Percentiles rank a stretch among this genome's conserved stretches.
phyloP scores from a whole-genome alignment of 2,329 filamentous ascomycete genomes.

The Cytospora paraplurivora region DNA sequence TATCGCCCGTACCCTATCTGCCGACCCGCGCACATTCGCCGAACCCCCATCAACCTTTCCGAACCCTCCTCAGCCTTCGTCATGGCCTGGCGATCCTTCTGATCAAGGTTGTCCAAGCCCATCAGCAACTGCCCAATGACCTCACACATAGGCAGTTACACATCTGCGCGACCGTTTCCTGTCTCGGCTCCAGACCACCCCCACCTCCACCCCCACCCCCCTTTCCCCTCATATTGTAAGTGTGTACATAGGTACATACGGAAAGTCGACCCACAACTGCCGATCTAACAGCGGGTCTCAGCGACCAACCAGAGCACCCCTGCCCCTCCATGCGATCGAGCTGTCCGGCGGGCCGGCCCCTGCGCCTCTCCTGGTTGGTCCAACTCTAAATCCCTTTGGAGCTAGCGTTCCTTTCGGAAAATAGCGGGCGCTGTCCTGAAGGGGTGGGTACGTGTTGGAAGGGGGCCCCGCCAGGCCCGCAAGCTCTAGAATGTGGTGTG shows the following conservation, averaged over 20 bases:
- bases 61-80: no score
- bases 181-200: conserved; percentile 2
- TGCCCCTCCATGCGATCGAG: neutral
- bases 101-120: neutral
- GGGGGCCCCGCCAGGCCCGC: no score
- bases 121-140: neutral
- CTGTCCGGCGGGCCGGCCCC: neutral
- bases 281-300: neutral
- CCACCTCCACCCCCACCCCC: neutral
- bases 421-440: neutral
- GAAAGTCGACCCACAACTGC: neutral
- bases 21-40: no score
- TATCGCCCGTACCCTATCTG: no score
- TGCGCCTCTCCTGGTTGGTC: neutral
- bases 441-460: neutral
- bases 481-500: neutral
- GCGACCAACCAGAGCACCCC: neutral
- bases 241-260: no score
- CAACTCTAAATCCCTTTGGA: neutral
- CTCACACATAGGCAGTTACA: neutral
- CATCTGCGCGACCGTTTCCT: neutral
- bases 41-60: no score
- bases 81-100: no score
- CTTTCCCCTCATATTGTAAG: no score
- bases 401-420: neutral